These are phyloP conservation scores for Trifolium fragiferum DNA, from an alignment of 306 rosid genomes.

Conservation along the genomic window DNA sequence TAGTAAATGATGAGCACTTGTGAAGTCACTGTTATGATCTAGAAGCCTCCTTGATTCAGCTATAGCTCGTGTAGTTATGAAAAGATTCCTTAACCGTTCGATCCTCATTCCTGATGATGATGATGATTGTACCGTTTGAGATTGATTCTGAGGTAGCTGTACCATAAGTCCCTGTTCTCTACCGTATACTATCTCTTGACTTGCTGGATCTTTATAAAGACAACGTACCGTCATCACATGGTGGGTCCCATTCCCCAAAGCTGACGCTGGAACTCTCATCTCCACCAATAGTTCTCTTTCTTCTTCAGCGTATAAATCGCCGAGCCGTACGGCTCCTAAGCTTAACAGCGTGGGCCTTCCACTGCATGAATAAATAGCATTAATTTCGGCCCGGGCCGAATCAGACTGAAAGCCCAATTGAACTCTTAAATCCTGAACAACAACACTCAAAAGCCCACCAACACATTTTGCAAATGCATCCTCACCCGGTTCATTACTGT, in stretches of 20 bases:
- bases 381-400: slow-evolving; percentile 54
- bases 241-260: slow-evolving; percentile 47
- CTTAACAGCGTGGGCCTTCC: slow-evolving; percentile 61
- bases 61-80: slow-evolving; percentile 70
- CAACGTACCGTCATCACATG: slow-evolving; percentile 73
- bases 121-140: slow-evolving; percentile 34
- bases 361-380: slow-evolving; percentile 62
- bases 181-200: slow-evolving; percentile 69
- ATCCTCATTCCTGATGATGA: slow-evolving; percentile 30
- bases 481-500: slow-evolving; percentile 64
- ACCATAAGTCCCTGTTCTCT: slow-evolving; percentile 62
- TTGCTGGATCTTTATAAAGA: slow-evolving; percentile 68
- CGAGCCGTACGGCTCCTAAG: slow-evolving; percentile 69
- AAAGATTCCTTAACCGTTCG: slow-evolving; percentile 60
- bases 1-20: slow-evolving; percentile 69
- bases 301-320: slow-evolving; percentile 83
- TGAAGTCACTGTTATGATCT: slow-evolving; percentile 54
- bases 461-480: slow-evolving; percentile 78
- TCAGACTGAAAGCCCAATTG: slow-evolving; percentile 62
- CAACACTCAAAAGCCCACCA: slow-evolving; percentile 72
- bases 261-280: slow-evolving; percentile 54
- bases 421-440: slow-evolving; percentile 70
- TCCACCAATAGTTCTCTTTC: slow-evolving; percentile 78
- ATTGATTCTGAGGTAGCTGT: slow-evolving; percentile 47
- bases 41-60: slow-evolving; percentile 71